Evolutionary conservation across 805 yeast genomes (phyloP).

Genomic region (Lipomyces yamadae): DNA sequence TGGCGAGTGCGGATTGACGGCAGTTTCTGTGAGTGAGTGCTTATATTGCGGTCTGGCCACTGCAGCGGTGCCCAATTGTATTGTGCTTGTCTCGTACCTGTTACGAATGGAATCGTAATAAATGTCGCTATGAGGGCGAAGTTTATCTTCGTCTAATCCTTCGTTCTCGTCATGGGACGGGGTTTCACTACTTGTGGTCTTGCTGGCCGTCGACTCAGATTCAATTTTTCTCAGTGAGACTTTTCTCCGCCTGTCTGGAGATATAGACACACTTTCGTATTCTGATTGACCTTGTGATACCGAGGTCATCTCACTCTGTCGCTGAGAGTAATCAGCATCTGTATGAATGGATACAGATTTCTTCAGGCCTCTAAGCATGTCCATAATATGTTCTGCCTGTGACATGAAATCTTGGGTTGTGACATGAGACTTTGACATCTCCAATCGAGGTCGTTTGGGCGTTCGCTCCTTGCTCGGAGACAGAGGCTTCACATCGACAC

Average conservation of each 20-base stretch:
- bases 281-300: constrained; percentile 1
- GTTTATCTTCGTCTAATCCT: constrained; percentile 4
- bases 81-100: constrained; percentile 32
- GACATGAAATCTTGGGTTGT: constrained; percentile 40
- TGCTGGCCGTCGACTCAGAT: background rate
- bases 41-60: constrained; percentile 14
- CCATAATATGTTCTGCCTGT: constrained; percentile 42
- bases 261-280: background rate
- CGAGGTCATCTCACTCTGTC: constrained; percentile 31
- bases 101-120: constrained; percentile 33
- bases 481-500: constrained; percentile 11
- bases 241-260: background rate
- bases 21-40: constrained; percentile 25
- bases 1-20: constrained; percentile 16
- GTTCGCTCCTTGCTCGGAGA: constrained; percentile 33
- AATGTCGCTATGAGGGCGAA: constrained; percentile 14
- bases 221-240: background rate
- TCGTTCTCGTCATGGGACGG: background rate
- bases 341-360: constrained; percentile 12
- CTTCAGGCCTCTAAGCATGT: constrained; percentile 32
- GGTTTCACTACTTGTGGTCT: background rate
- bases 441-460: constrained; percentile 29
- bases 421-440: constrained; percentile 5
- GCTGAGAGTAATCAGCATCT: constrained; percentile 29
- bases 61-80: constrained; percentile 17